Evolutionary conservation across 2,329 filamentous ascomycete species (phyloP), one percentile per base, ranked within the genome.

Genomic region (Amylocarpus encephaloides): DNA sequence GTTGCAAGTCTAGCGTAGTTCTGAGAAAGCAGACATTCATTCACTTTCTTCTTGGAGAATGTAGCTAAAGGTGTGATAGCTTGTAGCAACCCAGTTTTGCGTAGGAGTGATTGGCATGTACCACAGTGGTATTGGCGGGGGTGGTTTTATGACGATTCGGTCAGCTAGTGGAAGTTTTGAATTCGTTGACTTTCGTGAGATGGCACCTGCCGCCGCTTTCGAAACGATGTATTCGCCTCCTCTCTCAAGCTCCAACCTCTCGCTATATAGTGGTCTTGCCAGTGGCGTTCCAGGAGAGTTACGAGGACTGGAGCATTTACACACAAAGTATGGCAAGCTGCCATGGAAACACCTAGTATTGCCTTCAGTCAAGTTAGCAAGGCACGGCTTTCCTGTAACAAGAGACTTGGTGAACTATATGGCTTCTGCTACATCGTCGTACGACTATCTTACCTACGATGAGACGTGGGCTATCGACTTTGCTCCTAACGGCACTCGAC

Each of bases 391-490:
- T 66, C 67, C 67, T 1, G 80, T 86, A 7, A 79, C 72, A 1
- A 64, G 71, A 40, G 83, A 86, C 59, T 66, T 85, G 3, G 72
- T 88, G 32, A 78, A 74, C 64, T 89, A 84, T 57, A 80, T 79
- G 67, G 57, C 62, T 2, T 69, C 50, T 66, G 64, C 64, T 51
- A 66, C 47, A 12, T 35, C 44, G 0, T 71, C 72, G 4, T 69
- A 73, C 38, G 76, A 88, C 58, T 95, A 95, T 61, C 70, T 96
- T 0, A 71, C 82, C 0, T 74, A 86, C 2, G 82, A 96, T 50
- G 82, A 85, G 0, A 79, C 81, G 3, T 97, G 89, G 85, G 88
- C 91, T 0, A 67, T 86, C 43, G 92, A 96, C 64, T 96, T 96
- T 70, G 90, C 89, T 2, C 89, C 89, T 0, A 82, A 91, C 53